A percentile compares a stretch with the other conserved stretches of the same genome.
Evolutionary conservation across 2,329 filamentous ascomycete genomes (phyloP).

Genomic region (Venturia oleaginea): DNA sequence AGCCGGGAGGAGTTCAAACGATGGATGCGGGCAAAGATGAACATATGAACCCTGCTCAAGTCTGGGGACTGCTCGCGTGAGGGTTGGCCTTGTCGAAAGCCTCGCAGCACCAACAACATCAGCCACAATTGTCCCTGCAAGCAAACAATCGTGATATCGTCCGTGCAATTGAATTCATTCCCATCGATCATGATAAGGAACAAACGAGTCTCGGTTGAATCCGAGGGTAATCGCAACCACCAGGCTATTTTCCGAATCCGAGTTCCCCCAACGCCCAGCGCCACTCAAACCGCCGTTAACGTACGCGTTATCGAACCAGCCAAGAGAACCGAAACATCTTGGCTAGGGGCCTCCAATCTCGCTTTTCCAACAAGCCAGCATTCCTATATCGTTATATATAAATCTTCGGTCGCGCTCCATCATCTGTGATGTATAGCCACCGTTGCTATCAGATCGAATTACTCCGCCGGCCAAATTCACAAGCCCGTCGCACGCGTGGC

Average conservation of each 20-base stretch:
- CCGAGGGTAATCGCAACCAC: neutral
- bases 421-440: neutral
- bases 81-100: neutral
- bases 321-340: neutral
- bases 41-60: neutral
- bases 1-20: neutral
- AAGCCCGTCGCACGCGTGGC: neutral
- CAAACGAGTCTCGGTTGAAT: neutral
- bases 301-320: neutral
- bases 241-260: neutral
- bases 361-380: too few species aligned
- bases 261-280: too few species aligned
- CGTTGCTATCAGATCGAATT: neutral
- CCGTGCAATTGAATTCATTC: neutral
- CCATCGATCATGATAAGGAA: neutral
- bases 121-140: neutral
- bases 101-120: neutral
- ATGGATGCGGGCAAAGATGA: neutral
- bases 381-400: too few species aligned
- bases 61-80: neutral
- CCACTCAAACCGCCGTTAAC: neutral
- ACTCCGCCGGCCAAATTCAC: neutral
- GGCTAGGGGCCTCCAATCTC: neutral
- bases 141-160: neutral
- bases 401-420: too few species aligned